Conservation (phyloP, 192 early-diverging fungal species). For the Rhizoclosmatium globosum region DNA sequence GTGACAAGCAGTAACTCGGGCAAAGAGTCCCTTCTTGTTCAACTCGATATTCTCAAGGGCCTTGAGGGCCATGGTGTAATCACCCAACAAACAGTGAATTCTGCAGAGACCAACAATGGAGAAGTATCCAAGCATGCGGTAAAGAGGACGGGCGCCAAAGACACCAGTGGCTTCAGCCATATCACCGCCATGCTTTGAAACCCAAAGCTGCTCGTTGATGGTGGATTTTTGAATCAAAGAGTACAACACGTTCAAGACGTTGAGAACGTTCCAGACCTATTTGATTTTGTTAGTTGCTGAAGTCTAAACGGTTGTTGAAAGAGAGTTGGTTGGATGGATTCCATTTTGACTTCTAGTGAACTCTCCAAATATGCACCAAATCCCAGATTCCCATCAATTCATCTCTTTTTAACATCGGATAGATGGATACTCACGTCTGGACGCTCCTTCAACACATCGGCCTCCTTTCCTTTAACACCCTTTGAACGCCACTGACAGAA, state of each 20-base stretch:
- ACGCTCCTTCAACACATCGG: slow-evolving; percentile 83
- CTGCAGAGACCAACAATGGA: slow-evolving; percentile 90
- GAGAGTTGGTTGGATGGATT: no score
- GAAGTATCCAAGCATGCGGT: slow-evolving; percentile 98
- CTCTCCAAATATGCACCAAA: no score
- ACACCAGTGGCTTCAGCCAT: slow-evolving; percentile 88
- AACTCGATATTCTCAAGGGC: slow-evolving; percentile 96
- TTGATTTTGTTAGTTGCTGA: no score
- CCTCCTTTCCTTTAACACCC: slow-evolving; percentile 72
- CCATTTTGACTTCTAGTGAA: no score
- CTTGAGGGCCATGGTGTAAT: slow-evolving; percentile 95
- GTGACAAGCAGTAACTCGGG: slow-evolving; percentile 96
- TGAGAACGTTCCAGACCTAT: slow-evolving; percentile 95
- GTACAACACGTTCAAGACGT: slow-evolving; percentile 95
- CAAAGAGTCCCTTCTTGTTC: slow-evolving; percentile 91
- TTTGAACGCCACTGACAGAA: slow-evolving; percentile 84
- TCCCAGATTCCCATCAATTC: no score
- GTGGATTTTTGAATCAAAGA: slow-evolving; percentile 94
- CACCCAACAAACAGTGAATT: slow-evolving; percentile 94
- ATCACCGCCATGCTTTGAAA: slow-evolving; percentile 89
- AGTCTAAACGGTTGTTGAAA: no score
- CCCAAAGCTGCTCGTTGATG: slow-evolving; percentile 92
- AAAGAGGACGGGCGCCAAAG: slow-evolving; percentile 87
- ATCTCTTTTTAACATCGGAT: accelerated
- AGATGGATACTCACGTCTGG: slow-evolving; percentile 52